A percentile compares a stretch with the other conserved stretches of the same genome.
These are phyloP conservation scores for Globisporangium megalacanthum DNA, from an alignment of 352 stramenopile genomes.

Conservation along the genomic window DNA sequence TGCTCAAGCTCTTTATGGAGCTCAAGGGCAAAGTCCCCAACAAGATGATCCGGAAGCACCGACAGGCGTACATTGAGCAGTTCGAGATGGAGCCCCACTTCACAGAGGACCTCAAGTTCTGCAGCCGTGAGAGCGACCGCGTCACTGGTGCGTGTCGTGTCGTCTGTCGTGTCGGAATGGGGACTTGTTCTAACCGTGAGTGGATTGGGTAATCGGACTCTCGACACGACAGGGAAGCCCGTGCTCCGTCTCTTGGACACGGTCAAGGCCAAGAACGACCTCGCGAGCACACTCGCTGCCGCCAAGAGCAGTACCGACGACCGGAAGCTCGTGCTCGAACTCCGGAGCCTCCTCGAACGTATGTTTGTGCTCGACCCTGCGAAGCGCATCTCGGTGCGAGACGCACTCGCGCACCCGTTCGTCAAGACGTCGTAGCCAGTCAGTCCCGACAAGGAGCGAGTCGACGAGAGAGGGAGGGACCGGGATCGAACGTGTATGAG, in stretches of 20 bases:
- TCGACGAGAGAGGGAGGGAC: too few species aligned
- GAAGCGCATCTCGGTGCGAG: conserved; percentile 69
- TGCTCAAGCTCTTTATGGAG: conserved; percentile 97
- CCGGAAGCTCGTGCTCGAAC: conserved; percentile 52
- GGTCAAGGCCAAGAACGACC: conserved; percentile 57
- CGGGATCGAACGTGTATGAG: too few species aligned
- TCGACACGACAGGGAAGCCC: conserved; percentile 39
- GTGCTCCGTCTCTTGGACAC: conserved; percentile 68
- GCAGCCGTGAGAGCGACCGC: conserved; percentile 72
- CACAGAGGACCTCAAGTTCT: conserved; percentile 83
- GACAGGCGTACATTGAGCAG: conserved; percentile 68
- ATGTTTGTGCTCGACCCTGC: conserved; percentile 80
- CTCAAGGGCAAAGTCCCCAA: conserved; percentile 87
- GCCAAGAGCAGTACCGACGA: conserved; percentile 68
- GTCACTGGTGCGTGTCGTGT: conserved; percentile 49
- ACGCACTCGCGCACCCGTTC: conserved; percentile 81
- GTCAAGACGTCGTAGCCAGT: conserved; percentile 26
- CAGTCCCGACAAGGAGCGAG: too few species aligned
- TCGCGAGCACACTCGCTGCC: conserved; percentile 42
- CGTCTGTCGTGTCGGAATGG: neutral
- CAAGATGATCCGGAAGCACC: conserved; percentile 84
- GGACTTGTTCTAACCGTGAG: neutral
- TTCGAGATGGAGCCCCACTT: conserved; percentile 86
- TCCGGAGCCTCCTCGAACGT: conserved; percentile 71
- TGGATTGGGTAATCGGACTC: neutral